These are phyloP conservation scores for Symmetrospora coprosmae DNA, from an alignment of 768 basidiomycete species.

Conservation along the genomic window DNA sequence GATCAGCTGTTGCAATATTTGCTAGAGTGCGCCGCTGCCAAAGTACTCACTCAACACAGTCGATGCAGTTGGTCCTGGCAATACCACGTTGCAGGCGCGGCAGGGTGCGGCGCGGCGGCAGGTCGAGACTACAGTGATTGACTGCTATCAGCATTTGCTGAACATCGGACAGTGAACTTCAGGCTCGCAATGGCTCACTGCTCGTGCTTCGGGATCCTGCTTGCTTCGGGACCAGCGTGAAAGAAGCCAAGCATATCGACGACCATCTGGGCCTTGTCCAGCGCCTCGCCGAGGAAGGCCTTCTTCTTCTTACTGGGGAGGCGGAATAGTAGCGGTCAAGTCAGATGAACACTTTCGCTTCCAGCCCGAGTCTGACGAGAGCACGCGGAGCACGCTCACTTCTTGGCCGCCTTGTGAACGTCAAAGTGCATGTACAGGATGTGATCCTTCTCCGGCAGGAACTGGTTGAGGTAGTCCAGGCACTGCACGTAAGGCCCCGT, in stretches of 20 bases:
- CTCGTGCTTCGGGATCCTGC: too few species aligned
- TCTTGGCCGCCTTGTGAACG: conserved; percentile 86
- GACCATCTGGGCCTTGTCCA: conserved; percentile 85
- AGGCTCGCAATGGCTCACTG: too few species aligned
- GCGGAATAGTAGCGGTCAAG: too few species aligned
- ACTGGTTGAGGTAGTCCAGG: conserved; percentile 84
- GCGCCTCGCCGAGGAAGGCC: conserved; percentile 86
- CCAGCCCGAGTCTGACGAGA: too few species aligned
- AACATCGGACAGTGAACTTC: too few species aligned
- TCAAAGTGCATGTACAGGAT: conserved; percentile 93
- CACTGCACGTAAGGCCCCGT: conserved; percentile 83
- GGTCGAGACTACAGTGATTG: too few species aligned
- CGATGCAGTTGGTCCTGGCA: conserved; percentile 87
- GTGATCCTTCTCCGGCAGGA: conserved; percentile 66
- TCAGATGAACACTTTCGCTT: too few species aligned
- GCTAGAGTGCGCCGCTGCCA: too few species aligned
- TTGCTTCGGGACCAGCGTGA: conserved; percentile 83
- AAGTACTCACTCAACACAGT: conserved; percentile 50
- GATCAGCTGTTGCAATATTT: not conserved
- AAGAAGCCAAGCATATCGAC: conserved; percentile 87
- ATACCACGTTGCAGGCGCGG: conserved; percentile 78
- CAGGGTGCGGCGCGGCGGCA: conserved; percentile 11
- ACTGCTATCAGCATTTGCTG: too few species aligned
- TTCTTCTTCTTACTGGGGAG: conserved; percentile 87
- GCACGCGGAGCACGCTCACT: too few species aligned